phyloP scores from a whole-genome alignment of 2,329 filamentous ascomycete species.

The Dothistroma pini region DNA sequence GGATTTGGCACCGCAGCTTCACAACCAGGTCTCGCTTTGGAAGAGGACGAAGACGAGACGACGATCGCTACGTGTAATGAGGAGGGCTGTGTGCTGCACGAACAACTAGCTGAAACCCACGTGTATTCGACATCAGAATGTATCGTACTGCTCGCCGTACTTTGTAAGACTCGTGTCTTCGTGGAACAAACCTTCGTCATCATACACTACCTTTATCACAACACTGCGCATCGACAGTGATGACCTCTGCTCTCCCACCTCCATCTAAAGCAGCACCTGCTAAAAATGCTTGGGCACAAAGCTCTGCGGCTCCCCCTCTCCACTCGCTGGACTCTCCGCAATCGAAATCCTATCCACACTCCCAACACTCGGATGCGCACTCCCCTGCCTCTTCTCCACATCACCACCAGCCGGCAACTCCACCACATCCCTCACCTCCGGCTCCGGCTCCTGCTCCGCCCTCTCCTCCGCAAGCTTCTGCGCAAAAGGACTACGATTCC shows the following conservation, averaged over 20 bases:
- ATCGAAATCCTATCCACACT: neutral
- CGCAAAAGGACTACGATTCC: slow-evolving; percentile 50
- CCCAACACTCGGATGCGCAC: neutral
- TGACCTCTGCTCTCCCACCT: too few species aligned
- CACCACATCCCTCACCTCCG: neutral
- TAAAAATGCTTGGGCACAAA: neutral
- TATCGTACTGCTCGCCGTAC: neutral
- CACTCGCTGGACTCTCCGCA: neutral
- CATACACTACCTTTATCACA: too few species aligned
- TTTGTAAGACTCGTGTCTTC: neutral
- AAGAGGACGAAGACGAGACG: too few species aligned
- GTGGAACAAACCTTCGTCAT: neutral
- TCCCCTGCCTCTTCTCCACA: neutral
- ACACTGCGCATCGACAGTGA: too few species aligned
- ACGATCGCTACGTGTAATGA: too few species aligned
- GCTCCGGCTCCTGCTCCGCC: slow-evolving; percentile 20
- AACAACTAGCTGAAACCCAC: neutral
- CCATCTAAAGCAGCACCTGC: neutral
- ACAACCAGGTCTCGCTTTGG: too few species aligned
- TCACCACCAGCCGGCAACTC: neutral
- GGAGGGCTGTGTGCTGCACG: neutral
- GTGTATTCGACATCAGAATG: neutral
- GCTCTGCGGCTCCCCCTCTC: neutral
- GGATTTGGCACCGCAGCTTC: too few species aligned
- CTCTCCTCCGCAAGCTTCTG: slow-evolving; percentile 37